Evolutionary conservation across 106 monocot genomes (phyloP).

Genomic region (Agapanthus africanus): DNA sequence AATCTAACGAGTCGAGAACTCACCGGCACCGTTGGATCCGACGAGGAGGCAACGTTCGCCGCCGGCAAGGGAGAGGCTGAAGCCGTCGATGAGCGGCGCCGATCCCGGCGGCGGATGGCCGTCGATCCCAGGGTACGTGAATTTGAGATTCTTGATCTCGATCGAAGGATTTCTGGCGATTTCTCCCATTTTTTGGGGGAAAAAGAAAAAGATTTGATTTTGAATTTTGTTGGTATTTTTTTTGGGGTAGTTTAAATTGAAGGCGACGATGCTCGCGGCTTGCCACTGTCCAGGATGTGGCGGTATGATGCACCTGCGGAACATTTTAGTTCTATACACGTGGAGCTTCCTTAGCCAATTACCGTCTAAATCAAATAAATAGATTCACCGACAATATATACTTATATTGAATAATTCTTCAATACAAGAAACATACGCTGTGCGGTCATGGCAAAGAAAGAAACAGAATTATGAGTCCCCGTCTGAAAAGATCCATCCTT

Average conservation of each 20-base stretch:
- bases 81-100: slow-evolving; percentile 64
- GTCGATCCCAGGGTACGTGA: slow-evolving; percentile 95
- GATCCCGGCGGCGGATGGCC: slow-evolving; percentile 89
- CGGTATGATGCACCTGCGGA: not conserved
- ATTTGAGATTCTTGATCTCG: slow-evolving; percentile 62
- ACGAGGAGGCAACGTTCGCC: slow-evolving; percentile 88
- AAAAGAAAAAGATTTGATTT: too few relatives aligned
- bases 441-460: too few relatives aligned
- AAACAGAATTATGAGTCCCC: too few relatives aligned
- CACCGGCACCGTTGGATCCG: slow-evolving; percentile 95
- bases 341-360: not conserved
- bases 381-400: too few relatives aligned
- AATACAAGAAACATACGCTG: too few relatives aligned
- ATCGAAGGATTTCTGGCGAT: slow-evolving; percentile 10
- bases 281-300: not conserved
- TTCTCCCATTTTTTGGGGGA: slow-evolving; percentile 1
- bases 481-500: too few relatives aligned
- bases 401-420: too few relatives aligned
- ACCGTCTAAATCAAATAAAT: too few relatives aligned
- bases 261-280: not conserved
- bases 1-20: not conserved
- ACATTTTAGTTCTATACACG: not conserved
- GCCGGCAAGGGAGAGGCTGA: slow-evolving; percentile 59
- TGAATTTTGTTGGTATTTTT: too few relatives aligned
- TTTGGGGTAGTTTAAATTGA: not conserved